Percentiles rank a stretch among this genome's conserved stretches.
phyloP scores from a whole-genome alignment of 2,329 filamentous ascomycete genomes.

The Calonectria henricotiae region DNA sequence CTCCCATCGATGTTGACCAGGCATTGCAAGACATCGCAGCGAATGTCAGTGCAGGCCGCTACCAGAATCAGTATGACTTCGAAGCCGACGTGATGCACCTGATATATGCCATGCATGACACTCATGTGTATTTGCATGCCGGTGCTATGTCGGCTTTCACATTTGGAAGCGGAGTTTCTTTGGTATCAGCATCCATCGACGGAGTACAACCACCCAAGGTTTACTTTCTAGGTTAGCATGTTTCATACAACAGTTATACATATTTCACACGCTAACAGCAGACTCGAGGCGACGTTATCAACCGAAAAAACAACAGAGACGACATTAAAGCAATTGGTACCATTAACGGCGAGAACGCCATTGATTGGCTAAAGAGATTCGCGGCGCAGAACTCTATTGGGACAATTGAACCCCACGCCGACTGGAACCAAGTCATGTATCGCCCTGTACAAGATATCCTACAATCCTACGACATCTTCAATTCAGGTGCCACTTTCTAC shows the following conservation, averaged over 20 bases:
- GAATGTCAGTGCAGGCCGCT: neutral
- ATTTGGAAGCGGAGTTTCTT: neutral
- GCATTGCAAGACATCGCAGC: neutral
- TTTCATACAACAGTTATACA: neutral
- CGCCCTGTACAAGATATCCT: neutral
- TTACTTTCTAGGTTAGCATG: neutral
- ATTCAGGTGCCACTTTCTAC: neutral
- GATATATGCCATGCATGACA: neutral
- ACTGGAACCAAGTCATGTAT: conserved; percentile 11
- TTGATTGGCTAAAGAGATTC: neutral
- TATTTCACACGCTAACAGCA: neutral
- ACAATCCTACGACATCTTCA: neutral
- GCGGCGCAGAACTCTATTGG: neutral
- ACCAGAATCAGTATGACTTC: conserved; percentile 14
- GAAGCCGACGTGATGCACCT: neutral
- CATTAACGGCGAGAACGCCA: neutral
- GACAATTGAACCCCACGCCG: neutral
- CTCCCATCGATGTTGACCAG: neutral
- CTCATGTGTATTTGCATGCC: neutral
- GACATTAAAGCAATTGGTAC: neutral
- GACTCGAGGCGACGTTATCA: neutral
- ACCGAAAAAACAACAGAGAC: neutral
- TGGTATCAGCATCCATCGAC: neutral
- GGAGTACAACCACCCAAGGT: neutral
- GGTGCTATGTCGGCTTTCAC: conserved; percentile 5